Evolutionary conservation across 2,329 filamentous ascomycete species (phyloP).

Genomic region (Paradendryphiella salina): DNA sequence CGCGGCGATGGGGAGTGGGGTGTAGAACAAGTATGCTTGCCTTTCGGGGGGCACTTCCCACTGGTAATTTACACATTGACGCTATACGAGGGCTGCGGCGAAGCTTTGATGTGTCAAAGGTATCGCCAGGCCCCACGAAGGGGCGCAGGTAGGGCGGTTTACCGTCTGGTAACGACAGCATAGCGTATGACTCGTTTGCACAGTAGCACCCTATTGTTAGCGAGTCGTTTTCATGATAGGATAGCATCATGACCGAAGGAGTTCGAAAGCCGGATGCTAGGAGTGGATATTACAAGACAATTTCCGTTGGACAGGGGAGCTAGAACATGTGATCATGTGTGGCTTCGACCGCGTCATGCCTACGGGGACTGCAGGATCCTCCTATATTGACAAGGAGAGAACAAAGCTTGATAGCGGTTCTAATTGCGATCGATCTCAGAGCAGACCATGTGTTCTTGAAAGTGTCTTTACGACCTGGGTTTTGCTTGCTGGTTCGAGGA

Average conservation of each 20-base stretch:
- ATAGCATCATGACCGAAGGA: conserved; percentile 3
- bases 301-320: conserved; percentile 6
- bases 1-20: background rate
- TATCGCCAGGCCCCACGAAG: background rate
- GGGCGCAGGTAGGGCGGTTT: background rate
- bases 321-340: background rate
- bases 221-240: conserved; percentile 1
- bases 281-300: conserved; percentile 8
- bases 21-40: background rate
- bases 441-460: conserved; percentile 13
- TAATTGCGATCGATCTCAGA: conserved; percentile 4
- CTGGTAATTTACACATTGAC: background rate
- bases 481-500: conserved; percentile 6
- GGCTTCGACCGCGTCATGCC: background rate
- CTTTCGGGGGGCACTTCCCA: background rate
- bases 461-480: background rate
- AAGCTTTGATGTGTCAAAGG: background rate
- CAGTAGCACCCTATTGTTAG: conserved; percentile 1
- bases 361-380: background rate
- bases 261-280: conserved; percentile 4
- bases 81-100: background rate
- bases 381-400: background rate
- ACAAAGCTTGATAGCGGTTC: background rate
- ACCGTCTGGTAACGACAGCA: background rate
- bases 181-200: background rate